Percentiles rank a stretch among this genome's conserved stretches.
Evolutionary conservation across 257 asterid species (phyloP).

Genomic region (Solanum tarijense): DNA sequence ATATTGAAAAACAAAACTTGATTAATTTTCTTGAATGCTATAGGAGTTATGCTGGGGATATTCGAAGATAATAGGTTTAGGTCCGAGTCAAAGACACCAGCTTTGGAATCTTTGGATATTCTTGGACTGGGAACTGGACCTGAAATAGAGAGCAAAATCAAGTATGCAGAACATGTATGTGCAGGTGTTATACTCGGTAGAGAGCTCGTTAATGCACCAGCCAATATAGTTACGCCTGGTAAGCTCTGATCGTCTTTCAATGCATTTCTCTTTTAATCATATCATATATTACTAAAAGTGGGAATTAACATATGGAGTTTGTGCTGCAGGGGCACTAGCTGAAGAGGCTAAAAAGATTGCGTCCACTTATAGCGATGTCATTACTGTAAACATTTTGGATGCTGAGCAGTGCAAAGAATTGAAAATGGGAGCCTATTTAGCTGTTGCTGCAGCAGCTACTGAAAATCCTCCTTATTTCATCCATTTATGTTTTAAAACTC

Average conservation of each 20-base stretch:
- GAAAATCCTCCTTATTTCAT: constrained; percentile 86
- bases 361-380: constrained; percentile 73
- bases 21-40: background rate
- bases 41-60: constrained; percentile 71
- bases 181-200: constrained; percentile 72
- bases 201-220: constrained; percentile 93
- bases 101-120: constrained; percentile 68
- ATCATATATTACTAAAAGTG: too few species aligned
- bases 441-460: constrained; percentile 92
- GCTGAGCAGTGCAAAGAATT: constrained; percentile 88
- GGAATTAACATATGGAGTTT: background rate
- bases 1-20: background rate
- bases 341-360: constrained; percentile 82
- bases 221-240: constrained; percentile 96
- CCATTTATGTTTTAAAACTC: constrained; percentile 80
- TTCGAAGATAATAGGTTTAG: constrained; percentile 83
- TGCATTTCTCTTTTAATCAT: background rate
- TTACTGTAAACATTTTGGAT: constrained; percentile 73
- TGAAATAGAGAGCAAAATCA: constrained; percentile 73
- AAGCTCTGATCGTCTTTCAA: constrained; percentile 13
- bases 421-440: constrained; percentile 96
- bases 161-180: constrained; percentile 62
- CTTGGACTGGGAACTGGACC: constrained; percentile 90
- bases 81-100: constrained; percentile 57
- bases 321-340: constrained; percentile 61